Base-by-base conservation (phyloP, 345 rosid species). In the Iberis pinnata region DNA sequence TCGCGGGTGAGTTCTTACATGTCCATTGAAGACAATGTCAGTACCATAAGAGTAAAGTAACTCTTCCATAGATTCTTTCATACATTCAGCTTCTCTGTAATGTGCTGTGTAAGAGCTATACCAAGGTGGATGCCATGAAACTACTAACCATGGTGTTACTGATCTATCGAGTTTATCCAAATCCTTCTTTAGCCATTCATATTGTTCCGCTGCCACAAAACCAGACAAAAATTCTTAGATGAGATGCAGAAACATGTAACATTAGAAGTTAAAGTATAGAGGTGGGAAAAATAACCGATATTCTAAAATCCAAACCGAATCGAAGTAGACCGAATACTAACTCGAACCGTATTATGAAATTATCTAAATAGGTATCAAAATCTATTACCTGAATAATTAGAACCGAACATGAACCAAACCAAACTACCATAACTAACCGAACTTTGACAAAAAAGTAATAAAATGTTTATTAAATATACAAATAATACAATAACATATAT, bases 71-170 rank as follows among this genome's bases (percentile, higher is more conserved):
- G 78, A 86, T 57, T 79, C 78, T 70, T 82, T 78, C 96, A 92
- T 90, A 61, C 98, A 87, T 60, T 90, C 96, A 5, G 84, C 96
- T 61, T 83, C 98, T 71, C 95, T 78, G 64, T 88, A 92, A 75
- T 85, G 96, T 9, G 84, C 79, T 7, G 53, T 73, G 58, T 81
- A 88, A 58, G 95, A 59, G 65, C 89, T 81, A 37, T 92, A 92
- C 98, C 98, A 92, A 33, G 96, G 93, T 39, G 89, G 60, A 35
- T 82, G 93, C 93, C 95, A 88, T 20, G 84, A 64, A 59, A 83
- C 96, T 64, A 88, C 75, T 37, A 84, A 45, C 98, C 96, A 92
- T 43, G 95, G 95, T 18, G 96, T 88, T 40, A 77, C 76, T 27
- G 66, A 58, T 66, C 95, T 64, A 73, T 87, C 62, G 0, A 87